Base-by-base conservation (phyloP, 192 early-diverging fungal species). In the Umbelopsis sp. region DNA sequence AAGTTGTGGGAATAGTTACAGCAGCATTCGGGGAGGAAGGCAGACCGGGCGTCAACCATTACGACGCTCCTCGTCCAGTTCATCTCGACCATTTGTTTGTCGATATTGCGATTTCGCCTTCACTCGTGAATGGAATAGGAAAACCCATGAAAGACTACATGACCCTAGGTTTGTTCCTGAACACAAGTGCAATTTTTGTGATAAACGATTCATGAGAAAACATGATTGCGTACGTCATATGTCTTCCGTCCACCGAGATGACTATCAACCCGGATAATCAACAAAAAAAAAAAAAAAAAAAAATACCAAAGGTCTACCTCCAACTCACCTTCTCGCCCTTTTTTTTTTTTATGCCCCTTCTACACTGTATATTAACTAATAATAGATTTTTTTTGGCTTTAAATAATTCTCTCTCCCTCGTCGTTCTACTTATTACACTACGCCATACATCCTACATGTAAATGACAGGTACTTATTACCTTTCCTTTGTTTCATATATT, bases 201-300 rank as follows among this genome's bases (percentile, higher is more conserved):
- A 62, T 20, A 62, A 62, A 17, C 56, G 56, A 11, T 62, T 62
- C 14, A 62, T 62, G 56, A 26, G 56, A 29, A 62, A 62, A 20
- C 56, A 62, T n/a, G 56, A 62, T 20, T 62, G 56, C 34, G 16
- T 62, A 16, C 56, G 56, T 36, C 56, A 62, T 62, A 62, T 62
- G 56, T 20, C 26, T 62, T 62, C 56, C 4, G 56, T 62, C 0
- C 56, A 62, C 56, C 24, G 31, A 32, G 56, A 62, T 62, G 56
- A 62, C 2, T 25, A 7, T 2, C 14, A n/a, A 47, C 2, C n/a
- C n/a, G 6, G 14, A 3, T 12, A 47, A 47, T 20, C 11, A 4
- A 4, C 45, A n/a, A 12, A 9, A 2, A 16, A 16, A 47, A 47
- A 47, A n/a, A 12, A n/a, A n/a, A 47, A 47, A 47, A 47, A 47